These are phyloP conservation scores for Beauveria scarabaeidicola DNA, from an alignment of 2,329 filamentous ascomycete genomes.

Conservation along the genomic window DNA sequence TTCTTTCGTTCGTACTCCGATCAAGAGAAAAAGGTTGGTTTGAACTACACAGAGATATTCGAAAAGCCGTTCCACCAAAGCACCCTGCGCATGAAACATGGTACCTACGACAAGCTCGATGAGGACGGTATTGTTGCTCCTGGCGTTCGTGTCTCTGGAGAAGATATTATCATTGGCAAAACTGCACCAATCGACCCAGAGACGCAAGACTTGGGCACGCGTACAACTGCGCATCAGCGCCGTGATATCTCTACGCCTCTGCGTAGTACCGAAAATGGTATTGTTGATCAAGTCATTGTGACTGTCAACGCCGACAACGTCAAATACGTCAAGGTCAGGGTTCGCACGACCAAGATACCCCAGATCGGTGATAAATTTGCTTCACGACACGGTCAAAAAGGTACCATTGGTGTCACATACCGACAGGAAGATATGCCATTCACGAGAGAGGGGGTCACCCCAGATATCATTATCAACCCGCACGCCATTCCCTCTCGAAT, in stretches of 20 bases:
- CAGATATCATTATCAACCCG: conserved; percentile 97
- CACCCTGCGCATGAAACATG: conserved; percentile 86
- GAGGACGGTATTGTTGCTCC: conserved; percentile 92
- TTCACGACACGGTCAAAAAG: conserved; percentile 97
- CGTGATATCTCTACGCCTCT: conserved; percentile 93
- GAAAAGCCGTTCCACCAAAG: conserved; percentile 88
- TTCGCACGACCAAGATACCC: conserved; percentile 93
- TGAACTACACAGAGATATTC: conserved; percentile 86
- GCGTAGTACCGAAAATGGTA: conserved; percentile 91
- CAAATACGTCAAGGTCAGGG: conserved; percentile 94
- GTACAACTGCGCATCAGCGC: conserved; percentile 83
- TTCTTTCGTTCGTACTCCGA: conserved; percentile 98
- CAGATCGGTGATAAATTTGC: conserved; percentile 99
- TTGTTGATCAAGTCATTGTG: conserved; percentile 85
- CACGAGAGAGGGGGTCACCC: conserved; percentile 79
- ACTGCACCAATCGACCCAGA: conserved; percentile 91
- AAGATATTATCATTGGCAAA: conserved; percentile 99
- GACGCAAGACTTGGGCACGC: conserved; percentile 84
- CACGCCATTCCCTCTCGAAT: conserved; percentile 99
- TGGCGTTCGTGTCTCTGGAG: conserved; percentile 88
- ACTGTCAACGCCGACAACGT: conserved; percentile 93
- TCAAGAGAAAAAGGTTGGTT: conserved; percentile 90
- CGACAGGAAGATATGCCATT: conserved; percentile 99
- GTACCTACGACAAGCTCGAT: conserved; percentile 95
- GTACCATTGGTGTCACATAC: conserved; percentile 97